Evolutionary conservation across 768 basidiomycete species (phyloP).

Genomic region (Phaeolepiota aurea): DNA sequence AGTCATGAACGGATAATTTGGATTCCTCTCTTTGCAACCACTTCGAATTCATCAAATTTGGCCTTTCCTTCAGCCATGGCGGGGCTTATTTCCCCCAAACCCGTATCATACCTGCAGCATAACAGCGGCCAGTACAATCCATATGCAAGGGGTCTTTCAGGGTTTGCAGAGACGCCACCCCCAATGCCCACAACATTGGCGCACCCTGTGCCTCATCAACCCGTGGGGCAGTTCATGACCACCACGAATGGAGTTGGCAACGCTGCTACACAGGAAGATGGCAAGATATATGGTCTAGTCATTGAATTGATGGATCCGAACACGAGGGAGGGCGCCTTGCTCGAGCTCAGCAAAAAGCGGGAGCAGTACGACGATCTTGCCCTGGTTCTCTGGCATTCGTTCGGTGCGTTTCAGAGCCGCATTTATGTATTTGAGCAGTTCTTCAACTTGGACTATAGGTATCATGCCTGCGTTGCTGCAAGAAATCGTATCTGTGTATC

Average conservation of each 20-base stretch:
- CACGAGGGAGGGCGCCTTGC: conserved; percentile 81
- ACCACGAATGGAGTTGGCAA: conserved; percentile 15
- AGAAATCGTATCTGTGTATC: conserved; percentile 98
- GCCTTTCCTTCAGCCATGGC: conserved; percentile 40
- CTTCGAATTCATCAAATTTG: no score
- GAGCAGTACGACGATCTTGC: conserved; percentile 99
- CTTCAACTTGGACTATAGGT: conserved; percentile 37
- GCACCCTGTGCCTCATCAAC: conserved; percentile 48
- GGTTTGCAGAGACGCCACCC: conserved; percentile 59
- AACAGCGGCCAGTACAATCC: conserved; percentile 47
- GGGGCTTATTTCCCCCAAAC: conserved; percentile 55
- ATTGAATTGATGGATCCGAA: conserved; percentile 78
- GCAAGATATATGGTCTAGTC: conserved; percentile 86
- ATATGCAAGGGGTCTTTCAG: conserved; percentile 45
- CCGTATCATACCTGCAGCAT: conserved; percentile 58
- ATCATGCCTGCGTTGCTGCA: conserved; percentile 97
- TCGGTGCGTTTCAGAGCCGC: conserved; percentile 47
- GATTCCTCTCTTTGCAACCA: conserved; percentile 8
- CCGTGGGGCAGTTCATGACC: conserved; percentile 29
- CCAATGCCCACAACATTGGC: conserved; percentile 33
- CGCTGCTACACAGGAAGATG: conserved; percentile 40
- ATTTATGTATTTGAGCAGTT: neutral
- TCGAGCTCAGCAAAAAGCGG: conserved; percentile 97
- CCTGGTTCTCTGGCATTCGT: conserved; percentile 96
- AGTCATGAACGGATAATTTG: conserved; percentile 2